A percentile compares a stretch with the other conserved stretches of the same genome.
Evolutionary conservation across 139 green algal genomes (phyloP).

Genomic region (Chlamydomonas eustigma): DNA sequence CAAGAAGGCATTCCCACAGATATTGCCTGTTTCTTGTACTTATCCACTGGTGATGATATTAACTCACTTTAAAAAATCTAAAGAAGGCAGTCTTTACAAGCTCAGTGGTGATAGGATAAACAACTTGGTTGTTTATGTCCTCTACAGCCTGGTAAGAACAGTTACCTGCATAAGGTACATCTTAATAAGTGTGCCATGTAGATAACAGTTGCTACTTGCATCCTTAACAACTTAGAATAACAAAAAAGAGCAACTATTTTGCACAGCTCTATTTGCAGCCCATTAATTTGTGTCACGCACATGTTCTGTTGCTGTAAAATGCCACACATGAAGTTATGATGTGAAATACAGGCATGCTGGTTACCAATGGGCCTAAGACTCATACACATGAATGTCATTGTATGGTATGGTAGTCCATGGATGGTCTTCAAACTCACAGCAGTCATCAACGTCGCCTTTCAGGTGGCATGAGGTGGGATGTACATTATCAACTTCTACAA

Average conservation of each 20-base stretch:
- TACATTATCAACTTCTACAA: too few species aligned
- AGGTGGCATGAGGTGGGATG: slow-evolving; percentile 15
- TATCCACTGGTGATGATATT: too few species aligned
- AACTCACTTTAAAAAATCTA: slow-evolving; percentile 81
- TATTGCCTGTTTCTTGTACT: neutral
- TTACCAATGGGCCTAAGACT: too few species aligned
- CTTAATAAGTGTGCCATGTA: too few species aligned
- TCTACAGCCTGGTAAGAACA: slow-evolving; percentile 79
- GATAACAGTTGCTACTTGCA: too few species aligned
- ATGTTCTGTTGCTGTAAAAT: too few species aligned
- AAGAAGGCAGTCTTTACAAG: slow-evolving; percentile 83
- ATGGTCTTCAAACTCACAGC: slow-evolving; percentile 16
- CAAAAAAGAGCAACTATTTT: too few species aligned
- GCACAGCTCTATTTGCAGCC: too few species aligned
- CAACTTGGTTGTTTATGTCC: slow-evolving; percentile 48
- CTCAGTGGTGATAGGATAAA: slow-evolving; percentile 59
- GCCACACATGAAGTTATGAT: too few species aligned
- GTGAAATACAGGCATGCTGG: too few species aligned
- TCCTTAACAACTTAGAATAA: too few species aligned
- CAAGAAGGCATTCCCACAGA: neutral
- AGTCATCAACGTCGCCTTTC: slow-evolving; percentile 10
- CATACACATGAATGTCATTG: neutral
- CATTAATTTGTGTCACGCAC: too few species aligned
- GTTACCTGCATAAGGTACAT: slow-evolving; percentile 56
- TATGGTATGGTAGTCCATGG: neutral